Evolutionary conservation across 2,329 filamentous ascomycete genomes (phyloP).

Genomic region (Plenodomus lindquistii): DNA sequence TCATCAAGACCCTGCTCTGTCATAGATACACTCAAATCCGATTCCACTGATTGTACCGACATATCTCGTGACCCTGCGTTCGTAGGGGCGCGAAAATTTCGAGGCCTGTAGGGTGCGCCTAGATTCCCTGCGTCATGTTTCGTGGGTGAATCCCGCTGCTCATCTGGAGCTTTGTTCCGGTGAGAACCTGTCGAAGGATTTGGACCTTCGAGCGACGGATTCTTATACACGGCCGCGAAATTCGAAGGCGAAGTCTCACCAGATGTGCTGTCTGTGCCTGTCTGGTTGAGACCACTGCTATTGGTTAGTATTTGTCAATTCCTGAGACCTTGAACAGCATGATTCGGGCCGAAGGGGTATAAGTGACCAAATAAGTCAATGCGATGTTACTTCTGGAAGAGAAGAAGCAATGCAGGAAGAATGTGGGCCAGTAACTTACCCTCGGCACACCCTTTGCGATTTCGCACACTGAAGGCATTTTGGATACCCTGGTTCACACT

Average conservation of each 20-base stretch:
- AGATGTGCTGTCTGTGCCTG: slow-evolving; percentile 36
- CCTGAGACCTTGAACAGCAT: slow-evolving; percentile 18
- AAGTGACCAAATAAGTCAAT: slow-evolving; percentile 23
- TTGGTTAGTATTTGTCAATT: slow-evolving; percentile 39
- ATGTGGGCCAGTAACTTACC: slow-evolving; percentile 44
- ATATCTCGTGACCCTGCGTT: slow-evolving; percentile 32
- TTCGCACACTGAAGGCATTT: slow-evolving; percentile 93
- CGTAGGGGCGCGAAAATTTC: slow-evolving; percentile 30
- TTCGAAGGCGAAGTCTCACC: slow-evolving; percentile 39
- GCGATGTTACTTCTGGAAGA: slow-evolving; percentile 15
- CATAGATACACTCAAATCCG: slow-evolving; percentile 38
- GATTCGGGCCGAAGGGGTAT: slow-evolving; percentile 12
- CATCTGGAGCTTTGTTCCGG: slow-evolving; percentile 33
- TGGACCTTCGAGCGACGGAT: slow-evolving; percentile 32
- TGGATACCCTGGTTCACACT: slow-evolving; percentile 85
- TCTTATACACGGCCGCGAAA: slow-evolving; percentile 37
- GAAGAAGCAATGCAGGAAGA: background rate
- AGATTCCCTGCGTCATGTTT: slow-evolving; percentile 34
- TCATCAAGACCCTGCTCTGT: slow-evolving; percentile 35
- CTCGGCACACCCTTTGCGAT: slow-evolving; percentile 81
- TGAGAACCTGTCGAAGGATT: slow-evolving; percentile 36
- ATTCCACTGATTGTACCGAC: slow-evolving; percentile 40
- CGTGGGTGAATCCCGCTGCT: slow-evolving; percentile 33
- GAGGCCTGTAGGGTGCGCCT: slow-evolving; percentile 29
- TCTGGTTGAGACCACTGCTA: slow-evolving; percentile 36